phyloP scores from a whole-genome alignment of 306 rosid genomes.

The Ormosia emarginata region DNA sequence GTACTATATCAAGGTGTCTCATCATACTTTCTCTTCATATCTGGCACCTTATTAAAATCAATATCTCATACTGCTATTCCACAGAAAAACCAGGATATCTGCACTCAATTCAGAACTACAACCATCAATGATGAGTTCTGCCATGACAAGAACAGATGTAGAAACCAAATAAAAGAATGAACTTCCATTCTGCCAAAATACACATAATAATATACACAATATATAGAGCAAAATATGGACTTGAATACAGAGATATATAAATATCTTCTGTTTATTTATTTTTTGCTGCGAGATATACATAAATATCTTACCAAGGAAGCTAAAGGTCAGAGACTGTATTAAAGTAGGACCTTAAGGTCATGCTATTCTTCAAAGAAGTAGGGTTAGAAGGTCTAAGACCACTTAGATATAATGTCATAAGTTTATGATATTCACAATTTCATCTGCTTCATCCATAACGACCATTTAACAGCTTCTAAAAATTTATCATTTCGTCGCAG shows the following conservation, averaged over 20 bases:
- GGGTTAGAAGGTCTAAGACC: slow-evolving; percentile 3
- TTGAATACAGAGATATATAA: neutral
- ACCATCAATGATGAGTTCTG: neutral
- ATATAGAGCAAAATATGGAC: neutral
- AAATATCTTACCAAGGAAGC: slow-evolving; percentile 14
- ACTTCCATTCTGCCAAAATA: neutral
- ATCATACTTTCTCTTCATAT: neutral
- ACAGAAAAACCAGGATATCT: neutral
- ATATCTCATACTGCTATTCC: neutral
- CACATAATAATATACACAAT: neutral
- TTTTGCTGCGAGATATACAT: neutral
- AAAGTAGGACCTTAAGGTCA: slow-evolving; percentile 3
- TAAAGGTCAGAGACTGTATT: neutral
- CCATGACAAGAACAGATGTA: neutral
- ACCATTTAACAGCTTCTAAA: slow-evolving; percentile 96
- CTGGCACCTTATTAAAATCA: neutral
- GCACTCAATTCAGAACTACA: neutral
- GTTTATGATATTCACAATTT: slow-evolving; percentile 40
- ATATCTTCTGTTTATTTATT: neutral
- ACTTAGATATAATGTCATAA: neutral
- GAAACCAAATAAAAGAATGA: neutral
- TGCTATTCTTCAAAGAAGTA: slow-evolving; percentile 1
- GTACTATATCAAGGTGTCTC: neutral
- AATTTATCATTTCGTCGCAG: slow-evolving; percentile 64
- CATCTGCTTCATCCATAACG: slow-evolving; percentile 95